These are phyloP conservation scores for Galium porrigens DNA, from an alignment of 305 asterid genomes.

Conservation along the genomic window DNA sequence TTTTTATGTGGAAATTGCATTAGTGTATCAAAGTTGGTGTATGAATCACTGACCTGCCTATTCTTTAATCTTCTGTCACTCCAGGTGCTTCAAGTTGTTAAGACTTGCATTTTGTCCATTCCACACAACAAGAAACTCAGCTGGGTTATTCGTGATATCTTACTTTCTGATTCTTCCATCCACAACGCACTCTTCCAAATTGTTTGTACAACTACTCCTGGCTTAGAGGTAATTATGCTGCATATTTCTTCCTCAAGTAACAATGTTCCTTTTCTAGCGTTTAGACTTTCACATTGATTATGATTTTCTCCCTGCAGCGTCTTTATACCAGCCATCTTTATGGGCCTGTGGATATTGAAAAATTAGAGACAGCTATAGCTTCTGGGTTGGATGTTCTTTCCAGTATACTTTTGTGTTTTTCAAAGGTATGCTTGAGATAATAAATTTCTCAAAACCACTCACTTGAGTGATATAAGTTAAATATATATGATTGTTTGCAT, in stretches of 20 bases:
- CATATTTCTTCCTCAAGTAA: constrained; percentile 10
- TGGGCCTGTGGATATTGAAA: constrained; percentile 75
- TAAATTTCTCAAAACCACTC: neutral
- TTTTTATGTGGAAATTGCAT: neutral
- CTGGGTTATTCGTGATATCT: constrained; percentile 41
- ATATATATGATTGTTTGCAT: neutral
- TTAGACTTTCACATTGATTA: constrained; percentile 13
- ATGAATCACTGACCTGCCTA: neutral
- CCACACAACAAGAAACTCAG: constrained; percentile 46
- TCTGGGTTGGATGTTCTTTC: constrained; percentile 63
- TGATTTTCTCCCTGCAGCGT: constrained; percentile 33
- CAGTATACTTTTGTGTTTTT: constrained; percentile 41
- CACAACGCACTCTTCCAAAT: constrained; percentile 66
- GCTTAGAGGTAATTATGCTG: constrained; percentile 53
- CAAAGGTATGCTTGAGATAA: constrained; percentile 44
- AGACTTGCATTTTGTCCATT: constrained; percentile 46
- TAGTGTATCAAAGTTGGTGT: neutral
- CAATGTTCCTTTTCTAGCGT: constrained; percentile 11
- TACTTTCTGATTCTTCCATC: constrained; percentile 70
- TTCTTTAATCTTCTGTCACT: constrained; percentile 10
- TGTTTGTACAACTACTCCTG: constrained; percentile 62
- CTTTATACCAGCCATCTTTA: constrained; percentile 58
- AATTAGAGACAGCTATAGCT: constrained; percentile 56
- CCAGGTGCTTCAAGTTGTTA: constrained; percentile 77
- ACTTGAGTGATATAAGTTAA: neutral